Evolutionary conservation across 2,329 filamentous ascomycete species (phyloP), one percentile per base, ranked within the genome.

Genomic region (Ilyonectria destructans): DNA sequence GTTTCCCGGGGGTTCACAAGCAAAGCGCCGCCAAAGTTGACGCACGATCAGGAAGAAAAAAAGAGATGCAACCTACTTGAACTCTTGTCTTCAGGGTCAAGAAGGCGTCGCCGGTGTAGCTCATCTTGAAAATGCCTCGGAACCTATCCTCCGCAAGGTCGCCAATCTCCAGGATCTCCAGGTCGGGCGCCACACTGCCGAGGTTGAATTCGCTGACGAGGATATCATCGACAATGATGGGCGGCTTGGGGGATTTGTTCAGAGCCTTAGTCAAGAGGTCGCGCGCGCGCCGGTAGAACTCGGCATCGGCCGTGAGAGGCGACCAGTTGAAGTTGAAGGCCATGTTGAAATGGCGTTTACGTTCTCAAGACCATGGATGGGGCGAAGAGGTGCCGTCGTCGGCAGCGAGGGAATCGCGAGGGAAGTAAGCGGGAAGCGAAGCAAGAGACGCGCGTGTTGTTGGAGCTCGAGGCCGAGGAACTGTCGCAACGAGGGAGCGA

Each of bases 241-340:
- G 96, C 65, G 96, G 96, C 79, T 98, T 98, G 45, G 96, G 95
- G 62, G 94, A 96, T 84, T 98, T 98, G 88, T 99, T 99, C 78
- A 99, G 88, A 40, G 96, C 96, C 65, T 93, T 92, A 29, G 96
- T 99, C 77, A 99, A 89, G 82, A 98, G 93, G 81, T 98, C 95
- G 81, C 95, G 93, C 58, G 96, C 96, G 76, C 95, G 92, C 80
- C 93, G 90, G 84, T 96, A 96, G 83, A 96, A 96, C 76, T 91
- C 90, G 78, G 94, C 96, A 85, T 98, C 96, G 79, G 96, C 96
- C 85, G 97, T 96, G 74, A 99, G 89, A 80, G 96, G 96, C 89
- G 95, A 97, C 96, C 96, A 99, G 94, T 98, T 98, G 93, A 99
- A 99, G 88, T 98, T 98, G 93, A 99, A 99, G 76, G 96, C 96